Base-by-base conservation (phyloP, 257 asterid genomes). In the Verbascum thapsus region DNA sequence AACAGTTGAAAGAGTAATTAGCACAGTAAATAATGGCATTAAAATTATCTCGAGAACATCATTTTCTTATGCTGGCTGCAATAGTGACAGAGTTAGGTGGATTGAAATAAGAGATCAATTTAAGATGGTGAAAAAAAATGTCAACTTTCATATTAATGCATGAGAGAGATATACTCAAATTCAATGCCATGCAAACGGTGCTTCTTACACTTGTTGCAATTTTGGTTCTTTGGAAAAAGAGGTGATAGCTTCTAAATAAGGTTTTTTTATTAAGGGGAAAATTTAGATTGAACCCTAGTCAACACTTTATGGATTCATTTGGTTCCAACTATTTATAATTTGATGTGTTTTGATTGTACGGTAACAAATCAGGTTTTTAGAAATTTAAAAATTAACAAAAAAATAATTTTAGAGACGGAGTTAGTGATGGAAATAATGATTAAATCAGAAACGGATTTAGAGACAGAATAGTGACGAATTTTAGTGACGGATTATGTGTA, bases 121-220 rank as follows among this genome's bases (percentile, higher is more conserved):
- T 15, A 68, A 19, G 59, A 50, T 49, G 59, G 37, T 1, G 7
- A 17, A 7, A 7, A 54, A 55, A 71, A 60, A 52, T 47, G 83
- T 78, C 78, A 77, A 77, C 3, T 26, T 56, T 58, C 34, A 41
- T 39, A 5, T 17, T 69, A 39, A 68, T 58, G 68, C 15, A 2
- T 7, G 35, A 68, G 66, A 65, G 32, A 3, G 16, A 40, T 22
- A 19, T 23, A 41, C 43, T 52, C 45, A 7, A 57, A 38, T 59
- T 69, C 19, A 76, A 44, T 63, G 72, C 65, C 76, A 66, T 53
- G 75, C 78, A 68, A 47, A 17, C 64, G 40, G 20, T 30, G 47
- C 44, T 58, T 59, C 66, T 53, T 64, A 72, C 82, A 69, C 82
- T 66, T 77, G 82, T 72, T 77, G 64, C 59, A 44, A 68, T 40